Base-by-base conservation (phyloP, 2,329 filamentous ascomycete genomes). In the Paecilomyces dactylethromorphus region DNA sequence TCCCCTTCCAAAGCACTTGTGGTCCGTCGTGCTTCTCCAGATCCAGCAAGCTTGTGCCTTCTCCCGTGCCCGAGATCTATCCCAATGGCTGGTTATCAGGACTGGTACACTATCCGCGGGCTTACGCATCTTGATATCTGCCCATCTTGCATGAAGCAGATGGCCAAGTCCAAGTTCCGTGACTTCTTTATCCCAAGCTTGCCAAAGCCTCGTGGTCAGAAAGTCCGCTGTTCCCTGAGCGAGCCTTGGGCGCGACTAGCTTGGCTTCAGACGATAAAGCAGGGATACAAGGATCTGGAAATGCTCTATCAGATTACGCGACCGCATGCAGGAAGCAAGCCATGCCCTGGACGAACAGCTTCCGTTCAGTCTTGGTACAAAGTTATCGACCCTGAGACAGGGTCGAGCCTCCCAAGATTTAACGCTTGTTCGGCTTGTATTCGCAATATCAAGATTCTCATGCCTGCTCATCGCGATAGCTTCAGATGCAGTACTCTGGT, bases 161-260 rank as follows among this genome's bases (percentile, higher is more conserved):
- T 91, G 8, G 91, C 93, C 64, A 81, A 83, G 24, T 89, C 90
- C 0, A 80, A 84, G 21, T 95, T 90, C 69, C 81, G 85, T 1
- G 79, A 83, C 15, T 79, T 85, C 33, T 91, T 96, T 66, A 77
- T 86, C 11, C 81, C 82, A 2, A 84, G 84, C 35, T 80, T 84
- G 31, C 77, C 80, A 29, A 84, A 86, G 15, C 79, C 84, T 3
- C 77, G 81, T 2, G 81, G 84, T 13, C 78, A 81, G 49, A 80
- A 84, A 53, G 81, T 90, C 7, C 79, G 82, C 53, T 97, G 93
- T 75, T 88, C 92, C 63, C 91, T 97, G 73, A 90, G 90, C 31
- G 82, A 85, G 12, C 84, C 88, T 0, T 97, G 92, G 91, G 88
- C 91, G 66, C 86, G 90, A 29, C 85, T 96, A 45, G 92, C 92